A percentile compares a stretch with the other conserved stretches of the same genome.
Conservation (phyloP, 345 rosid genomes). For the Citrus trifoliata region DNA sequence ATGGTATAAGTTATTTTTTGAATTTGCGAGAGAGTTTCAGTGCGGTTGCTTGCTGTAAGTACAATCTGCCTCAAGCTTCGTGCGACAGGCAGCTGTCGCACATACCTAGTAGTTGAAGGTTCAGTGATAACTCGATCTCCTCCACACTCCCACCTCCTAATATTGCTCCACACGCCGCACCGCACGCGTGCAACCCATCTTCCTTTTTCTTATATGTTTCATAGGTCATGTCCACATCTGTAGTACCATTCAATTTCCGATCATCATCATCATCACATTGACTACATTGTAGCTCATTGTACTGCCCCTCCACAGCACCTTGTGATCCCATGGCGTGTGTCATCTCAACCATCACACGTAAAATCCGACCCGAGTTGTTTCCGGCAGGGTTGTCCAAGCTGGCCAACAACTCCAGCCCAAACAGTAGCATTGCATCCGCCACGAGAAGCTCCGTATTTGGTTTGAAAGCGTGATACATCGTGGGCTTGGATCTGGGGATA, state of each 20-base stretch:
- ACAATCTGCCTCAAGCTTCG: no score
- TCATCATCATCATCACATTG: not conserved
- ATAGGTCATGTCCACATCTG: not conserved
- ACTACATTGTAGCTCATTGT: constrained; percentile 1
- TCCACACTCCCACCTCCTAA: constrained; percentile 58
- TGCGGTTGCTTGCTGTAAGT: no score
- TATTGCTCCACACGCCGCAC: constrained; percentile 60
- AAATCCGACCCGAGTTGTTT: constrained; percentile 23
- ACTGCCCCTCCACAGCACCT: constrained; percentile 41
- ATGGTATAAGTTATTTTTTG: no score
- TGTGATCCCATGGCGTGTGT: constrained; percentile 46
- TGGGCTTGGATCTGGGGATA: constrained; percentile 10
- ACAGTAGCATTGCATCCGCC: constrained; percentile 41
- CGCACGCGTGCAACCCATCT: constrained; percentile 49
- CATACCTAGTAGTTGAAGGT: no score
- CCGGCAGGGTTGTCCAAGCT: constrained; percentile 13
- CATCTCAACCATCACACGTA: constrained; percentile 48
- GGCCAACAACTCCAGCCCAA: constrained; percentile 49
- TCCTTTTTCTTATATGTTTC: constrained; percentile 34
- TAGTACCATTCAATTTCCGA: not conserved
- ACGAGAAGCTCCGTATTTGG: constrained; percentile 47
- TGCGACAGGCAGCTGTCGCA: no score
- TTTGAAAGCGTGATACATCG: constrained; percentile 12
- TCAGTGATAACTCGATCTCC: constrained; percentile 44
- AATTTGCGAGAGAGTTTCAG: no score